These are phyloP conservation scores for Arachis monticola DNA, from an alignment of 331 rosid genomes.

Conservation along the genomic window DNA sequence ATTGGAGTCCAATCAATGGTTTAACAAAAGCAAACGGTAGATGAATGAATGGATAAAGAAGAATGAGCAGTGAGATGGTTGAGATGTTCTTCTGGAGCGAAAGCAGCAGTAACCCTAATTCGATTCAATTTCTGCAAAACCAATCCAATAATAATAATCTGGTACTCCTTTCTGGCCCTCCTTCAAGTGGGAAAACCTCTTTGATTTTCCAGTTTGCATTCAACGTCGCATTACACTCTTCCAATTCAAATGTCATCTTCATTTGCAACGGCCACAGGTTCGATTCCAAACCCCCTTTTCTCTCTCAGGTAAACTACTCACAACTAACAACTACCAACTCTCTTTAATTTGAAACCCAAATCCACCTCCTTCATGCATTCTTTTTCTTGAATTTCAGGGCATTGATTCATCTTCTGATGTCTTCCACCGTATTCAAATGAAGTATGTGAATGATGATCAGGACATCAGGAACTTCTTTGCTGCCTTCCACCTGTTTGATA, in stretches of 20 bases:
- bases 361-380: background rate
- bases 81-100: constrained; percentile 43
- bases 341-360: background rate
- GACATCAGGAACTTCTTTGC: constrained; percentile 84
- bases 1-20: too few relatives aligned
- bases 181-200: constrained; percentile 85
- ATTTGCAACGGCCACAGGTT: constrained; percentile 63
- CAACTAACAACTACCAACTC: background rate
- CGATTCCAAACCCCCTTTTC: constrained; percentile 82
- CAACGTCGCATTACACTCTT: constrained; percentile 49
- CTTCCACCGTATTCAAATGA: constrained; percentile 74
- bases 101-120: background rate
- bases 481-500: constrained; percentile 73
- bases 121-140: constrained; percentile 19
- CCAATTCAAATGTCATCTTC: constrained; percentile 55
- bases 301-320: constrained; percentile 63
- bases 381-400: constrained; percentile 54
- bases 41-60: too few relatives aligned
- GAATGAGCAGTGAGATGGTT: constrained; percentile 27
- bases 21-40: too few relatives aligned
- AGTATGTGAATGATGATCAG: constrained; percentile 80
- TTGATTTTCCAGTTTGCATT: constrained; percentile 83
- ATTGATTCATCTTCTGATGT: constrained; percentile 64
- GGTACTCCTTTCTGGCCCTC: constrained; percentile 52
- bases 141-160: constrained; percentile 18